A percentile compares a stretch with the other conserved stretches of the same genome.
Evolutionary conservation across 495 filamentous ascomycete species (phyloP).

Genomic region (Aspergillus steynii): DNA sequence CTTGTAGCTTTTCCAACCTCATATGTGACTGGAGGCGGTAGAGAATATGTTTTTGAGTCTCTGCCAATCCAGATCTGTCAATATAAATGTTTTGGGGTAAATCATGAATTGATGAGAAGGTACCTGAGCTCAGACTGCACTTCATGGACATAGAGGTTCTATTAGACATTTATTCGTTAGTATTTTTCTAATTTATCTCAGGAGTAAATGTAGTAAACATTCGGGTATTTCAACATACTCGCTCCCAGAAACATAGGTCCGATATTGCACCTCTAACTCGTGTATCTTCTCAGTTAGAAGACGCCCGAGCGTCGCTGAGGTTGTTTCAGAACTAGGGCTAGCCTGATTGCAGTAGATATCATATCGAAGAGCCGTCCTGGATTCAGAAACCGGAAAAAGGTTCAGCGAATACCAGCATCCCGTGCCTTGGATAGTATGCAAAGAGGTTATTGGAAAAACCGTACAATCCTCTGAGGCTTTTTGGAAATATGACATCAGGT

Average conservation of each 20-base stretch:
- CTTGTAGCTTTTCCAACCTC: conserved; percentile 29
- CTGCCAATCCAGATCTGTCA: background rate
- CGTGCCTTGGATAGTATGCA: conserved; percentile 16
- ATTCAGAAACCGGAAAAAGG: conserved; percentile 20
- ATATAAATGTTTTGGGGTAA: no score
- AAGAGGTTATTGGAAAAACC: conserved; percentile 20
- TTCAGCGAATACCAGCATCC: conserved; percentile 20
- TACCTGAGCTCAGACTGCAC: background rate
- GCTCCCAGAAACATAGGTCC: background rate
- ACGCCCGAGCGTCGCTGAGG: background rate
- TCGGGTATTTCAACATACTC: background rate
- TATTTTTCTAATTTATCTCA: no score
- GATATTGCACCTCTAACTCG: conserved; percentile 18
- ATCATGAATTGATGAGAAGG: background rate
- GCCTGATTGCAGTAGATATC: conserved; percentile 19
- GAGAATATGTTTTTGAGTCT: conserved; percentile 18
- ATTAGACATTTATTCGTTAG: background rate
- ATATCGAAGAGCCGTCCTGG: conserved; percentile 22
- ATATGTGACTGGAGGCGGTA: conserved; percentile 27
- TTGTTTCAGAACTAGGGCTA: background rate
- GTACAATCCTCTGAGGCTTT: conserved; percentile 1
- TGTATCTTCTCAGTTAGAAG: conserved; percentile 5
- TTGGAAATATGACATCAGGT: background rate
- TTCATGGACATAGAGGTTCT: background rate
- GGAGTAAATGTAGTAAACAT: background rate